Conservation (phyloP, 2,329 filamentous ascomycete species). For the Colletotrichum simmondsii region DNA sequence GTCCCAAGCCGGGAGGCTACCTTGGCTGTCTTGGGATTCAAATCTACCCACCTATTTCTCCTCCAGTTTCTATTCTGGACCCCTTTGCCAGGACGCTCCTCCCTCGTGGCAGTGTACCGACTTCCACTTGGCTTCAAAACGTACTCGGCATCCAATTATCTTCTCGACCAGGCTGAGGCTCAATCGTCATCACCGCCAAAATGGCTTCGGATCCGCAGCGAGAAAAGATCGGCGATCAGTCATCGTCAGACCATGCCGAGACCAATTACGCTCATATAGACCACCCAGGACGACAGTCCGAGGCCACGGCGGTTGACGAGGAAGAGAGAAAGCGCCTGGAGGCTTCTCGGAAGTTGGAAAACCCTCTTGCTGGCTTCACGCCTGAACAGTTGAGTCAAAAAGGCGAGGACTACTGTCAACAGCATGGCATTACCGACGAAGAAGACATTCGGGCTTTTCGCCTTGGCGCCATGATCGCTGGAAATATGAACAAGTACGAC, state of each 20-base stretch:
- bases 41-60: background rate
- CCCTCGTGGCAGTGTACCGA: background rate
- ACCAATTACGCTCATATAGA: conserved; percentile 12
- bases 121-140: background rate
- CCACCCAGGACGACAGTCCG: conserved; percentile 7
- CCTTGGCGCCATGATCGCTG: conserved; percentile 69
- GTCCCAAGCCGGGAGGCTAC: conserved; percentile 3
- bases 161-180: background rate
- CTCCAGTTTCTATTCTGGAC: background rate
- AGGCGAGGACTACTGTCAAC: conserved; percentile 68
- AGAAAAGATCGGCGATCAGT: conserved; percentile 9
- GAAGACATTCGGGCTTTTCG: conserved; percentile 69
- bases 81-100: background rate
- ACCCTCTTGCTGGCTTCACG: conserved; percentile 53
- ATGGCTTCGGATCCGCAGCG: conserved; percentile 16
- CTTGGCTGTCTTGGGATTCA: conserved; percentile 8
- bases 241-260: conserved; percentile 1
- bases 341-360: conserved; percentile 50
- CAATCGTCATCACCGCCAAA: background rate
- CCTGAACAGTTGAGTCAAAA: conserved; percentile 61
- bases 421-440: conserved; percentile 64
- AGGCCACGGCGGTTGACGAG: conserved; percentile 36
- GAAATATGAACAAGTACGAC: conserved; percentile 60
- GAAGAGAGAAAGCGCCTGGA: conserved; percentile 43
- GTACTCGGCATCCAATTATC: background rate